Evolutionary conservation across 352 stramenopile species (phyloP).

Genomic region (Pythium aphanidermatum): DNA sequence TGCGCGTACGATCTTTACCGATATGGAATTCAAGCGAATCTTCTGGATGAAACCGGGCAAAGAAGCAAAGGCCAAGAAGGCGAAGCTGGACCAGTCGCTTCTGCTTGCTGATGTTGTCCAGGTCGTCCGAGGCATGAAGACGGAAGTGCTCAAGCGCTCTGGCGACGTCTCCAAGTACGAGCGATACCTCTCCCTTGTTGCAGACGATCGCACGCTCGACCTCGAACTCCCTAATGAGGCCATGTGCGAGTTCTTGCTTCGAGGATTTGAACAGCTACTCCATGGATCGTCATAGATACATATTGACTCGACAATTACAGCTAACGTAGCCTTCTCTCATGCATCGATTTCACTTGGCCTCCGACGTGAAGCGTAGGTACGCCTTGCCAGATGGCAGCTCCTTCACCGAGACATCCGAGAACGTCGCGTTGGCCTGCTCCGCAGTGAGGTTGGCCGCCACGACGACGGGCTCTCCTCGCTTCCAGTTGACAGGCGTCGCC

Average conservation of each 20-base stretch:
- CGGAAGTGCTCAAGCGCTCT: slow-evolving; percentile 67
- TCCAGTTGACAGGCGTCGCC: slow-evolving; percentile 74
- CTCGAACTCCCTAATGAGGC: slow-evolving; percentile 50
- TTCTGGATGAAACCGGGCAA: slow-evolving; percentile 76
- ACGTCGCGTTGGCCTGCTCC: slow-evolving; percentile 55
- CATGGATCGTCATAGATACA: slow-evolving; percentile 9
- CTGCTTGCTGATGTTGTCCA: slow-evolving; percentile 58
- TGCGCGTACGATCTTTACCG: slow-evolving; percentile 56
- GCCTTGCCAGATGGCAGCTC: slow-evolving; percentile 66
- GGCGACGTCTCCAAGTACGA: slow-evolving; percentile 60
- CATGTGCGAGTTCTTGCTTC: slow-evolving; percentile 47
- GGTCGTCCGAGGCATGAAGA: slow-evolving; percentile 74
- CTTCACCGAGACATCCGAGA: slow-evolving; percentile 48
- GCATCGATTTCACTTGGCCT: slow-evolving; percentile 11
- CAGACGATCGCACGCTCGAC: slow-evolving; percentile 62
- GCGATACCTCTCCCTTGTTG: slow-evolving; percentile 69
- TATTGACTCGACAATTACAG: background rate
- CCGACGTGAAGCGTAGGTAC: slow-evolving; percentile 71
- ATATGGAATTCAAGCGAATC: slow-evolving; percentile 69
- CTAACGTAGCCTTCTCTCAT: background rate
- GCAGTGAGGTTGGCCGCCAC: slow-evolving; percentile 51
- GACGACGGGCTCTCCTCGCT: slow-evolving; percentile 54
- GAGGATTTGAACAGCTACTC: slow-evolving; percentile 53
- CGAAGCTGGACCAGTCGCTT: slow-evolving; percentile 67
- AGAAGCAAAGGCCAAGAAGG: slow-evolving; percentile 52